These are phyloP conservation scores for Globisporangium apiculatum DNA, from an alignment of 352 stramenopile genomes.

Conservation along the genomic window DNA sequence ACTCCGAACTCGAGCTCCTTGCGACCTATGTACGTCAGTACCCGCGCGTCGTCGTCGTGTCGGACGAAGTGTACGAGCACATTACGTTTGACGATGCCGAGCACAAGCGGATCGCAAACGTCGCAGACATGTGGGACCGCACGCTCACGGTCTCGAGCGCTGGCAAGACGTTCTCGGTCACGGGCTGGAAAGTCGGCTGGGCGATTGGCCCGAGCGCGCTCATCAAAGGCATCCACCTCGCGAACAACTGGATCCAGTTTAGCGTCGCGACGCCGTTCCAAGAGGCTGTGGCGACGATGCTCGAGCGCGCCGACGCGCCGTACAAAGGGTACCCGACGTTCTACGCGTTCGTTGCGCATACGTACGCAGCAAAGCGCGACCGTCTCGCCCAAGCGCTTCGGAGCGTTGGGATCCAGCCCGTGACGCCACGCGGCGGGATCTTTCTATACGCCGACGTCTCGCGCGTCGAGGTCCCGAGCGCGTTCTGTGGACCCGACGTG, in stretches of 20 bases:
- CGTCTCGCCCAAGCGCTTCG: conserved; percentile 39
- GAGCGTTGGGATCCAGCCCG: conserved; percentile 52
- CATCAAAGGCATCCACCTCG: conserved; percentile 66
- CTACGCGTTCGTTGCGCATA: conserved; percentile 69
- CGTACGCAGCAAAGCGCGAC: conserved; percentile 74
- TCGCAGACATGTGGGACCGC: conserved; percentile 80
- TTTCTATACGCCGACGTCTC: conserved; percentile 83
- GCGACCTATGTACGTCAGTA: conserved; percentile 80
- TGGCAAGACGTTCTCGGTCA: conserved; percentile 91
- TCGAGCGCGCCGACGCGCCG: conserved; percentile 53
- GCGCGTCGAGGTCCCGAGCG: conserved; percentile 40
- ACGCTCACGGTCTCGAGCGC: conserved; percentile 88
- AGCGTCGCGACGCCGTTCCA: conserved; percentile 84
- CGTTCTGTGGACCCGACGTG: conserved; percentile 41
- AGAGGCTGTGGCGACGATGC: conserved; percentile 74
- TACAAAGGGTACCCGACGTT: conserved; percentile 75
- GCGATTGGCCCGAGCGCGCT: conserved; percentile 76
- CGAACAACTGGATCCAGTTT: conserved; percentile 87
- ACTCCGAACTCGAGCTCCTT: conserved; percentile 90
- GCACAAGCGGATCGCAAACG: conserved; percentile 62
- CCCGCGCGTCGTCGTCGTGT: conserved; percentile 91
- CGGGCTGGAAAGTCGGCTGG: conserved; percentile 92
- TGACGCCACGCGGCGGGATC: conserved; percentile 61
- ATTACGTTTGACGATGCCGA: conserved; percentile 86
- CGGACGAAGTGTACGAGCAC: conserved; percentile 98